Conservation (phyloP, 1,284 basidiomycete genomes). For the Waitea zeae region DNA sequence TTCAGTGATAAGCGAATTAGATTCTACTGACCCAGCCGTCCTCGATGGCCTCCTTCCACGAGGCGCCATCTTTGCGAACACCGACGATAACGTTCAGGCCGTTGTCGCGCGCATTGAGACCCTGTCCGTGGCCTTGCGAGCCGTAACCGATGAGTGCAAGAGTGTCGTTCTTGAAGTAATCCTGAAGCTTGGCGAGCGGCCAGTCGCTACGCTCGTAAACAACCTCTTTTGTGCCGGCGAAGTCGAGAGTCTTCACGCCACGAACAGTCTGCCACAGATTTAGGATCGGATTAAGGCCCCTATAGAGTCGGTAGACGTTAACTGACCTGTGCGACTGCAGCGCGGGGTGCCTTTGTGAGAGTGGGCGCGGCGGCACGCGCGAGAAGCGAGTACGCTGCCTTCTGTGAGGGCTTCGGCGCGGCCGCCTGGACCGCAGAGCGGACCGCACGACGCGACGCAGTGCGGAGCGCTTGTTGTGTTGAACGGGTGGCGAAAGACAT, state of each 20-base stretch:
- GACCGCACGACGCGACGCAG: constrained; percentile 39
- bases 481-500: constrained; percentile 50
- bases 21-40: constrained; percentile 99
- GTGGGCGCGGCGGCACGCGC: constrained; percentile 30
- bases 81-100: constrained; percentile 98
- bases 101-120: constrained; percentile 97
- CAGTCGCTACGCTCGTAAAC: constrained; percentile 98
- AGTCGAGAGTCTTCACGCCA: constrained; percentile 95
- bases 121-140: constrained; percentile 98
- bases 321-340: constrained; percentile 27
- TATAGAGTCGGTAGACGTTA: not conserved
- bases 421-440: constrained; percentile 24
- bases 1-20: constrained; percentile 9
- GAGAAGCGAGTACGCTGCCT: constrained; percentile 62
- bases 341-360: constrained; percentile 19
- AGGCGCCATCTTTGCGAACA: constrained; percentile 93
- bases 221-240: constrained; percentile 88
- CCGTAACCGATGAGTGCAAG: constrained; percentile 98
- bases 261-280: constrained; percentile 22
- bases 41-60: constrained; percentile 90
- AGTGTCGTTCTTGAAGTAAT: constrained; percentile 99
- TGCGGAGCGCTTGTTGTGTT: constrained; percentile 34
- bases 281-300: not conserved
- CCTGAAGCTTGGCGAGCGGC: constrained; percentile 94
- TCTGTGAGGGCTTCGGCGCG: constrained; percentile 24